Conservation (phyloP, 768 basidiomycete species). For the Clitopilus hobsonii region DNA sequence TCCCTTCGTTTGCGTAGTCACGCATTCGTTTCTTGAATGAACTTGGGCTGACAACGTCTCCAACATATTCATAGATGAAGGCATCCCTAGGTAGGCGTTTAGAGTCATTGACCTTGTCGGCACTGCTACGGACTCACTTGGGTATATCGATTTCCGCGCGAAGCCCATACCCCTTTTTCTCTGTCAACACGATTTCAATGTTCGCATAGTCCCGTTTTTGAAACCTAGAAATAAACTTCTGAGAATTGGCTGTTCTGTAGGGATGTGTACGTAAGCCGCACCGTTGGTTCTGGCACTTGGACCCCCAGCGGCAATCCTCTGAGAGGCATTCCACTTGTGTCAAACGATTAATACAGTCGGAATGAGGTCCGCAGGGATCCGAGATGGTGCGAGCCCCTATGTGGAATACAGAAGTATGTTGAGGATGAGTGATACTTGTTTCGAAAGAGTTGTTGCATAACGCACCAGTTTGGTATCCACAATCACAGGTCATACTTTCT, state of each 20-base stretch:
- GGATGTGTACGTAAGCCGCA: slow-evolving; percentile 28
- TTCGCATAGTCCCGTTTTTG: slow-evolving; percentile 79
- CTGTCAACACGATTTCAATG: slow-evolving; percentile 88
- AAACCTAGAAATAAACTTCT: slow-evolving; percentile 51
- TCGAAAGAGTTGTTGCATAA: too few species aligned
- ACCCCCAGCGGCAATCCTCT: slow-evolving; percentile 80
- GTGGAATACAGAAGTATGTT: slow-evolving; percentile 4
- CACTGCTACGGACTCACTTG: slow-evolving; percentile 42
- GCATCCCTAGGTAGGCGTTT: slow-evolving; percentile 53
- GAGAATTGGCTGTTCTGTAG: slow-evolving; percentile 6
- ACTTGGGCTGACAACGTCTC: slow-evolving; percentile 85
- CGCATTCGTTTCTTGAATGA: slow-evolving; percentile 94
- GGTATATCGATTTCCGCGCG: slow-evolving; percentile 65
- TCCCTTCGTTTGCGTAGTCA: slow-evolving; percentile 88
- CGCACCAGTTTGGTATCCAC: slow-evolving; percentile 78
- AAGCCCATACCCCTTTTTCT: slow-evolving; percentile 94
- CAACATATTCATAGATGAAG: slow-evolving; percentile 97
- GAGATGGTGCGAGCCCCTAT: slow-evolving; percentile 57
- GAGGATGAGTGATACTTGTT: too few species aligned
- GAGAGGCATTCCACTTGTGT: slow-evolving; percentile 96
- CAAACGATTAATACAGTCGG: slow-evolving; percentile 95
- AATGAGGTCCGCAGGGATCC: slow-evolving; percentile 77
- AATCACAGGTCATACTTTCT: slow-evolving; percentile 97
- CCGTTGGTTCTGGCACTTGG: slow-evolving; percentile 92
- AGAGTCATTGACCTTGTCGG: slow-evolving; percentile 1